A percentile compares a stretch with the other conserved stretches of the same genome.
Conservation (phyloP, 306 rosid genomes). For the Glycine soja region DNA sequence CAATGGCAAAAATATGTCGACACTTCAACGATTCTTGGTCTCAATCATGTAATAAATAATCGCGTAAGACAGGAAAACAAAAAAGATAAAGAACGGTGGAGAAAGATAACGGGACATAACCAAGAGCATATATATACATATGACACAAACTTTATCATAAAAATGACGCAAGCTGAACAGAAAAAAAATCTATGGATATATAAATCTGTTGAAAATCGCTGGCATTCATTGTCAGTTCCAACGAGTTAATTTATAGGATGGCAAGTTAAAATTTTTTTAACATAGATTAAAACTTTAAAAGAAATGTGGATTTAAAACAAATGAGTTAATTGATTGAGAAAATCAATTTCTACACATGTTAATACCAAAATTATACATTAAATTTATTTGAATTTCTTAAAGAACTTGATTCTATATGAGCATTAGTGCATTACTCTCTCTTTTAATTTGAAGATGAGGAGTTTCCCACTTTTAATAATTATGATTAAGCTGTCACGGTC, state of each 20-base stretch:
- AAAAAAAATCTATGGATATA: not conserved
- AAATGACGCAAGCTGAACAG: constrained; percentile 4
- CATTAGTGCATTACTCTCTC: not conserved
- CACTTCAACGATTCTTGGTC: constrained; percentile 6
- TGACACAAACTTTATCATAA: not conserved
- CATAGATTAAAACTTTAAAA: too few species aligned
- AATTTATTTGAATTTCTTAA: too few species aligned
- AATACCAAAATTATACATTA: too few species aligned
- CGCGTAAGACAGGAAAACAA: not conserved
- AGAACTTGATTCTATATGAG: not conserved
- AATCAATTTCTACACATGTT: too few species aligned
- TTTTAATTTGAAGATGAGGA: not conserved
- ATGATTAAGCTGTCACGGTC: too few species aligned
- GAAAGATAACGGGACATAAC: not conserved
- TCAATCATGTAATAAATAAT: not conserved
- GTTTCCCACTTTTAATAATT: not conserved
- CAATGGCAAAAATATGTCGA: constrained; percentile 24
- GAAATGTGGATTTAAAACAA: too few species aligned
- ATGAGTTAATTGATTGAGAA: too few species aligned
- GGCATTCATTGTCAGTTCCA: too few species aligned
- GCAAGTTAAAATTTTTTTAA: too few species aligned
- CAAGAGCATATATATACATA: not conserved
- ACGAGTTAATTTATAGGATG: too few species aligned
- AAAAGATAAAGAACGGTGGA: not conserved
- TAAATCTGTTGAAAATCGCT: not conserved